These are phyloP conservation scores for Metschnikowia gruessii DNA, from an alignment of 805 yeast species.

Conservation along the genomic window DNA sequence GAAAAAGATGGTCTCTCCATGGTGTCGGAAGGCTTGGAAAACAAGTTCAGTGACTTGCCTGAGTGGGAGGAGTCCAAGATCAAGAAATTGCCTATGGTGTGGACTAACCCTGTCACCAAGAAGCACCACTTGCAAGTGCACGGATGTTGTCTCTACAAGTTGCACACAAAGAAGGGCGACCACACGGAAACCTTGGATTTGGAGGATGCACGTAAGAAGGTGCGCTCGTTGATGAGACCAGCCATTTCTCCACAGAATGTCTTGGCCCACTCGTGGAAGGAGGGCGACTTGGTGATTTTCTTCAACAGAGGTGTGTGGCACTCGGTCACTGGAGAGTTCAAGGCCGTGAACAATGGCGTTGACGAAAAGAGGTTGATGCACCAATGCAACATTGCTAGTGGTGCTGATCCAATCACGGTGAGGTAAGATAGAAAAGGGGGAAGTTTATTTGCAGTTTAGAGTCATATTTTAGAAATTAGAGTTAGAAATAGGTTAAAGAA, in stretches of 20 bases:
- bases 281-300: conserved; percentile 84
- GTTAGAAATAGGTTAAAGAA: too few relatives aligned
- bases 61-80: conserved; percentile 78
- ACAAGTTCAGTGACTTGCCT: conserved; percentile 65
- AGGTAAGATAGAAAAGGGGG: not conserved
- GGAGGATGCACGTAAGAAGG: conserved; percentile 69
- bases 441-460: too few relatives aligned
- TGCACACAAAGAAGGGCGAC: conserved; percentile 56
- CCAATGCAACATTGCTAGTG: conserved; percentile 89
- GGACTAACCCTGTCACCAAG: conserved; percentile 88
- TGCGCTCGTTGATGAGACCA: conserved; percentile 78
- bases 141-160: conserved; percentile 77
- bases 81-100: conserved; percentile 78
- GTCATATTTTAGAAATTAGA: too few relatives aligned
- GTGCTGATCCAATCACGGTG: conserved; percentile 52
- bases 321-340: conserved; percentile 85
- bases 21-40: conserved; percentile 76
- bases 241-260: conserved; percentile 72
- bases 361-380: conserved; percentile 87
- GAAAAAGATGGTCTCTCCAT: conserved; percentile 85
- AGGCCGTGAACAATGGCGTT: conserved; percentile 42
- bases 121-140: conserved; percentile 83
- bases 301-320: conserved; percentile 91
- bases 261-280: conserved; percentile 78
- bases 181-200: conserved; percentile 45